Conservation (phyloP, 2,329 filamentous ascomycete genomes). For the Magnaporthiopsis rhizophila region DNA sequence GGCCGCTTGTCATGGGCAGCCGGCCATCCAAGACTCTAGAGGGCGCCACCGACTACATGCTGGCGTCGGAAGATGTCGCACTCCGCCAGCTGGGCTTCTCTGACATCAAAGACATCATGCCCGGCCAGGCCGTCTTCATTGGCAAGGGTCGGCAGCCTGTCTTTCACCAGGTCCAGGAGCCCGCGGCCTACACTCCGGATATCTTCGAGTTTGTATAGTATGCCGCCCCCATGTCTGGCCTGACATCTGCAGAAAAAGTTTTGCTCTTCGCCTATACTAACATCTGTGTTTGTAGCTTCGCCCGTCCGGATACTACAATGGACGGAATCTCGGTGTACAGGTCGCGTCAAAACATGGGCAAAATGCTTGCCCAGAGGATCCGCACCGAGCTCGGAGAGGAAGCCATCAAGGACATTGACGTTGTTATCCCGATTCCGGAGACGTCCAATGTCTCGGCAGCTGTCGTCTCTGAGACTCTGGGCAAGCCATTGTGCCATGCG, state of each 20-base stretch:
- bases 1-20: conserved; percentile 72
- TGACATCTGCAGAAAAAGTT: not conserved
- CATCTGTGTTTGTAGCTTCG: conserved; percentile 38
- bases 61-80: conserved; percentile 84
- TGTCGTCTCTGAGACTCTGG: conserved; percentile 63
- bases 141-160: conserved; percentile 66
- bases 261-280: not conserved
- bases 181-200: conserved; percentile 69
- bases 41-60: conserved; percentile 72
- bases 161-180: conserved; percentile 65
- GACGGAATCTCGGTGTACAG: conserved; percentile 84
- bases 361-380: conserved; percentile 69
- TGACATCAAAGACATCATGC: conserved; percentile 68
- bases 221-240: not conserved
- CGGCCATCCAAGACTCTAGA: conserved; percentile 56
- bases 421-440: conserved; percentile 26
- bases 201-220: conserved; percentile 78
- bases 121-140: conserved; percentile 58
- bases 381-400: conserved; percentile 59
- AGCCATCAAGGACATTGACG: conserved; percentile 68
- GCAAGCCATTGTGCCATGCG: conserved; percentile 70
- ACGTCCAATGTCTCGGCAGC: conserved; percentile 77
- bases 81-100: conserved; percentile 73
- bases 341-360: conserved; percentile 80
- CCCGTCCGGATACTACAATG: conserved; percentile 71